Evolutionary conservation across 257 asterid genomes (phyloP).

Genomic region (Craterostigma plantagineum): DNA sequence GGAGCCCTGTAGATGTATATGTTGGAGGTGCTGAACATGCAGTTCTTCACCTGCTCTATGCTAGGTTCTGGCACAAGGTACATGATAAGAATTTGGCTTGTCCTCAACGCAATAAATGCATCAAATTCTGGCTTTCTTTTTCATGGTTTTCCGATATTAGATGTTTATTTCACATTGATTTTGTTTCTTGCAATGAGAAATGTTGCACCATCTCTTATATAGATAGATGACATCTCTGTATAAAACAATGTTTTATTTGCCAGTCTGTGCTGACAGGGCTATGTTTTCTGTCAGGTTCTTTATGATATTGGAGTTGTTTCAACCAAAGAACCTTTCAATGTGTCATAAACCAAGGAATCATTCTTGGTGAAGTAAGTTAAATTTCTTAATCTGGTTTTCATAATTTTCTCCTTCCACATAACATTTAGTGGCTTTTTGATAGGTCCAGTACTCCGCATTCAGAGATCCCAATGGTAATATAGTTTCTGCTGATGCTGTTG

Average conservation of each 20-base stretch:
- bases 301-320: conserved; percentile 84
- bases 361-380: conserved; percentile 84
- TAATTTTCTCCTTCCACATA: conserved; percentile 7
- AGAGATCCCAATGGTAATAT: conserved; percentile 65
- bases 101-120: no score
- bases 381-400: conserved; percentile 10
- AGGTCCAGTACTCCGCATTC: conserved; percentile 77
- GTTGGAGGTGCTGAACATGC: conserved; percentile 99
- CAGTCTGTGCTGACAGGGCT: conserved; percentile 5
- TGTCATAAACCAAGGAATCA: conserved; percentile 97
- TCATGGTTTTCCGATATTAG: no score
- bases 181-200: no score
- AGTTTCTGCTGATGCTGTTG: conserved; percentile 58
- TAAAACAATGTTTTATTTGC: not conserved
- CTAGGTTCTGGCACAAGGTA: conserved; percentile 99
- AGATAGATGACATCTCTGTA: no score
- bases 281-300: conserved; percentile 50
- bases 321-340: conserved; percentile 88
- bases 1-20: conserved; percentile 97
- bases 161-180: no score
- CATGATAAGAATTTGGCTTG: no score
- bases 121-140: no score
- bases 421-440: conserved; percentile 21
- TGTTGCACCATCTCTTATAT: no score
- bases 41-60: conserved; percentile 96